Conservation (phyloP, 1,139 yeast species). For the Scheffersomyces illinoinensis region DNA sequence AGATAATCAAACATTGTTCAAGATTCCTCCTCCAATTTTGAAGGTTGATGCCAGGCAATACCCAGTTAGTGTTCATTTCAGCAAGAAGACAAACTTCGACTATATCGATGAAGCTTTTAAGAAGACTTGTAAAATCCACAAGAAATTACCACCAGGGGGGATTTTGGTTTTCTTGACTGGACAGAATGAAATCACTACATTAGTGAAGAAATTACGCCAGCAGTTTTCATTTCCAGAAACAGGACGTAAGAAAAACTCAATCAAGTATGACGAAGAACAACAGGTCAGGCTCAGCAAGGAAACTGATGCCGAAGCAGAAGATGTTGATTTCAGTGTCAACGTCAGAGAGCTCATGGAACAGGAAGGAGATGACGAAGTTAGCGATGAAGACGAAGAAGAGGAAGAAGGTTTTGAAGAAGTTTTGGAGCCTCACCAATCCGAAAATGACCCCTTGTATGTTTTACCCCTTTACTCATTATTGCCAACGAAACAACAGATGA, state of each 20-base stretch:
- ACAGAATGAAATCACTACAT: slow-evolving; percentile 80
- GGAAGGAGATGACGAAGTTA: slow-evolving; percentile 27
- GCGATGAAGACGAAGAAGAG: slow-evolving; percentile 54
- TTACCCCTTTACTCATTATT: slow-evolving; percentile 88
- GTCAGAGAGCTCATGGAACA: slow-evolving; percentile 24
- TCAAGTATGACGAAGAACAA: slow-evolving; percentile 18
- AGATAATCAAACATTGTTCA: slow-evolving; percentile 71
- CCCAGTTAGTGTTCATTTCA: slow-evolving; percentile 93
- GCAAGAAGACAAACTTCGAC: slow-evolving; percentile 71
- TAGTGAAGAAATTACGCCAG: slow-evolving; percentile 67
- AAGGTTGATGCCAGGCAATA: slow-evolving; percentile 94
- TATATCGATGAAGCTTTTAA: slow-evolving; percentile 86
- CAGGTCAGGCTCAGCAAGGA: slow-evolving; percentile 58
- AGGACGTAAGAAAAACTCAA: slow-evolving; percentile 12
- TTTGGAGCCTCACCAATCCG: slow-evolving; percentile 72
- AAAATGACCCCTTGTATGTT: slow-evolving; percentile 81
- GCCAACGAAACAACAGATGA: slow-evolving; percentile 94
- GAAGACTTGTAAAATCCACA: slow-evolving; percentile 86
- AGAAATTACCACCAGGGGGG: slow-evolving; percentile 88
- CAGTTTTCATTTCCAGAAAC: slow-evolving; percentile 64
- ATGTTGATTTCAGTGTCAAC: slow-evolving; percentile 74
- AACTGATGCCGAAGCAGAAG: slow-evolving; percentile 83
- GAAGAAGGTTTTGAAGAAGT: slow-evolving; percentile 93
- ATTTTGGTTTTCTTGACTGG: slow-evolving; percentile 91
- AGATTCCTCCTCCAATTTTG: slow-evolving; percentile 82